Conservation (phyloP, 805 yeast species). For the Limtongozyma cylindracea region DNA sequence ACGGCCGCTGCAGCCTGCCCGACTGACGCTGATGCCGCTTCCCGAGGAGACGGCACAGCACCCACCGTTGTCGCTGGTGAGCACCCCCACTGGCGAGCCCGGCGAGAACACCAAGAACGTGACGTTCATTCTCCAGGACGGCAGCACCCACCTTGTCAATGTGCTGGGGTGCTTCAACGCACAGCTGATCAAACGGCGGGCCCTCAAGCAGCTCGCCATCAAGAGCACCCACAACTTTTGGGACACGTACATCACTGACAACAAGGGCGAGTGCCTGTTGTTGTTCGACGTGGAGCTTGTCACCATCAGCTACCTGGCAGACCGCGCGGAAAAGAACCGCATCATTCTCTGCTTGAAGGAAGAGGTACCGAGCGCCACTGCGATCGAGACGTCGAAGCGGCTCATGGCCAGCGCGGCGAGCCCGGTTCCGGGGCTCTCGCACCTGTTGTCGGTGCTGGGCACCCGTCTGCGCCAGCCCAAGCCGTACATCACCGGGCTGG, state of each 20-base stretch:
- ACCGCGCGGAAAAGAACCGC: conserved; percentile 43
- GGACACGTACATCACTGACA: conserved; percentile 32
- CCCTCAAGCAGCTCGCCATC: conserved; percentile 30
- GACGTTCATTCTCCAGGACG: conserved; percentile 54
- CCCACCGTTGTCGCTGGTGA: background rate
- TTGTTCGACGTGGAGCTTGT: conserved; percentile 62
- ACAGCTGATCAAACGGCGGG: conserved; percentile 45
- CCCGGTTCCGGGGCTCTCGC: too few relatives aligned
- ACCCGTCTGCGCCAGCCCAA: too few relatives aligned
- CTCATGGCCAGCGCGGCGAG: conserved; percentile 7
- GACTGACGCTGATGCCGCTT: background rate
- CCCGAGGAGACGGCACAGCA: background rate
- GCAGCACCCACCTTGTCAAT: conserved; percentile 39
- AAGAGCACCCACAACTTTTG: conserved; percentile 18
- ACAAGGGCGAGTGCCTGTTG: conserved; percentile 8
- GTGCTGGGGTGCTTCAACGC: conserved; percentile 66
- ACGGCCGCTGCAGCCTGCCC: background rate
- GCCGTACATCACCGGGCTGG: too few relatives aligned
- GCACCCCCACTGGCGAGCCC: background rate
- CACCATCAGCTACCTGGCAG: conserved; percentile 57
- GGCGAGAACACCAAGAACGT: conserved; percentile 6
- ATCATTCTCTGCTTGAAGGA: conserved; percentile 38
- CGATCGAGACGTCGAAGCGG: conserved; percentile 27
- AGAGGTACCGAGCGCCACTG: conserved; percentile 36
- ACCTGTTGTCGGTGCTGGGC: too few relatives aligned